These are phyloP conservation scores for Patellifolia procumbens DNA, from an alignment of 179 eudicot species.

Conservation along the genomic window DNA sequence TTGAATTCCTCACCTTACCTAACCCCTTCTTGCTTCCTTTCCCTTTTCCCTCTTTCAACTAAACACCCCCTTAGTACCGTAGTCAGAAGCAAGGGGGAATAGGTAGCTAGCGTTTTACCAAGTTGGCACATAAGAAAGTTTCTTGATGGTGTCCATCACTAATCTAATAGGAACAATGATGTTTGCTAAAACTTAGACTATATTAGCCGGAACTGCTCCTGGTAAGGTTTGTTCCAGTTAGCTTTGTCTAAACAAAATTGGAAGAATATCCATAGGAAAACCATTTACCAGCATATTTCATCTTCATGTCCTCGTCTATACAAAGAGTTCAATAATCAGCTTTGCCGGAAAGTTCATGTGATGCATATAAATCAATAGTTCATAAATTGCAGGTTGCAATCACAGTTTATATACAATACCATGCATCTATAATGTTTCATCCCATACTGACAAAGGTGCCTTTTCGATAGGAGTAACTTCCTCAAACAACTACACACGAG, in stretches of 20 bases:
- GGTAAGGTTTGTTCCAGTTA: not conserved
- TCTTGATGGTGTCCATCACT: not conserved
- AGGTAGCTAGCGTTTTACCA: not conserved
- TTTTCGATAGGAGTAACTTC: not conserved
- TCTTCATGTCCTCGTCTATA: not conserved
- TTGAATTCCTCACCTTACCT: too few relatives aligned
- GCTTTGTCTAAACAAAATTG: not conserved
- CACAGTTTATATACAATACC: not conserved
- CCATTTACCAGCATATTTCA: not conserved
- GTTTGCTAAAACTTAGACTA: not conserved
- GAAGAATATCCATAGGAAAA: not conserved
- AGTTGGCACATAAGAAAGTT: not conserved
- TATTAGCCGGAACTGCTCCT: not conserved
- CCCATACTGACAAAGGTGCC: not conserved
- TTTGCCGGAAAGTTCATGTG: not conserved
- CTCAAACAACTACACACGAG: not conserved
- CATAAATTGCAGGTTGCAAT: not conserved
- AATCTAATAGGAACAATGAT: too few relatives aligned
- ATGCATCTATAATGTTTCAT: not conserved
- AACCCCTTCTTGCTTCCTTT: too few relatives aligned
- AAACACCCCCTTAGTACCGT: too few relatives aligned
- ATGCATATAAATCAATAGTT: too few relatives aligned
- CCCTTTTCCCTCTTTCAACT: too few relatives aligned
- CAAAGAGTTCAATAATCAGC: not conserved
- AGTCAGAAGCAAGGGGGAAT: not conserved